Evolutionary conservation across 768 basidiomycete genomes (phyloP), one percentile per base, ranked within the genome.

Genomic region (Boletus sp.): DNA sequence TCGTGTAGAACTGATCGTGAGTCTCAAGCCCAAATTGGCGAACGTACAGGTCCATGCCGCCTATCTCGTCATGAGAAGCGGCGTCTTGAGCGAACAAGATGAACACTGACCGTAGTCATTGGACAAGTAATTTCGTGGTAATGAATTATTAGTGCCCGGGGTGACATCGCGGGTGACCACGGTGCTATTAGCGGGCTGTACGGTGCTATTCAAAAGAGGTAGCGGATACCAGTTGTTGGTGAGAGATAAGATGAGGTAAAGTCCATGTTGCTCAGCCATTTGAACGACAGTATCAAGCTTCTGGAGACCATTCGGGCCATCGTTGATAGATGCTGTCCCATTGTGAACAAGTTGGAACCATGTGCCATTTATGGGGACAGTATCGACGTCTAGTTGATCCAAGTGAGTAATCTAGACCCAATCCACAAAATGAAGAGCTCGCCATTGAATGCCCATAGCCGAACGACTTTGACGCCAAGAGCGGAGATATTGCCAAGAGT

Each of bases 371-470:
- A 71, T 63, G 8, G 84, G 83, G 59, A 83, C 73, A n/a, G 73
- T 68, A 3, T 72, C 70, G 41, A 86, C 84, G 59, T 84, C 83
- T 83, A 18, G 52, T 47, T 17, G 15, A 47, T n/a, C 10, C 41
- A 29, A 20, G 39, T 71, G n/a, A 65, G 56, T 7, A 24, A 50
- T 50, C 30, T n/a, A 12, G 29, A 7, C 8, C 14, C 11, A 33
- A 53, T 39, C 15, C 52, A 54, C 29, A 28, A 24, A 33, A 45
- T 29, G 49, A 37, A 33, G 32, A 46, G 15, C 51, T 55, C 37
- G 80, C 86, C 87, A 70, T 89, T 88, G 69, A 89, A 89, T 17
- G 80, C 88, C 88, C 88, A 90, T 4, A 82, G 75, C 41, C 87
- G 77, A 30, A 89, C 80, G 20, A 85, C 85, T 39, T 74, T 82